Conservation (phyloP, 345 rosid genomes). For the Cardamine occulta region DNA sequence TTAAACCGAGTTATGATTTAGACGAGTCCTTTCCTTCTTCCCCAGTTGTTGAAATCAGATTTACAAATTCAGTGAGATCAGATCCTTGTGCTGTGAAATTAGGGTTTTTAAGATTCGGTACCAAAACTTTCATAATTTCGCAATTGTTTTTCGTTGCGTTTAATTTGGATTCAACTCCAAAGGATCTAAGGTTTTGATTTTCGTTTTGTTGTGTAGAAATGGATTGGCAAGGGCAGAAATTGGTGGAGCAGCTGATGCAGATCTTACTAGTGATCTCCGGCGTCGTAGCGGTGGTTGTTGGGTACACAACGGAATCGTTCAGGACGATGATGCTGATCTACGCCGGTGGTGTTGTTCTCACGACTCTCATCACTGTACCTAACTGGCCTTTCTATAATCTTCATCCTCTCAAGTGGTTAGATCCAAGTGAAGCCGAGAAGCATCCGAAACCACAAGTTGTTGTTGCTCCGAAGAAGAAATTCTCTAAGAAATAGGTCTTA, state of each 20-base stretch:
- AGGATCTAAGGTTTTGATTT: constrained; percentile 6
- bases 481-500: constrained; percentile 56
- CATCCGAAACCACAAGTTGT: constrained; percentile 69
- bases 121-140: not conserved
- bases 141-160: too few relatives aligned
- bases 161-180: not conserved
- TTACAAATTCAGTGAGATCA: constrained; percentile 11
- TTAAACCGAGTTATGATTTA: not conserved
- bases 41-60: constrained; percentile 2
- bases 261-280: constrained; percentile 63
- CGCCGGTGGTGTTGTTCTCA: constrained; percentile 72
- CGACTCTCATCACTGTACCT: constrained; percentile 71
- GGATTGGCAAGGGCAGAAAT: constrained; percentile 98
- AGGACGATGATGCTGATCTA: constrained; percentile 66
- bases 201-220: constrained; percentile 37
- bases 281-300: constrained; percentile 53
- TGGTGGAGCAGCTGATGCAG: constrained; percentile 90
- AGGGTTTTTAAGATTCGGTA: constrained; percentile 1
- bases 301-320: constrained; percentile 65
- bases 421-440: constrained; percentile 76
- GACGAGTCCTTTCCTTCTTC: not conserved
- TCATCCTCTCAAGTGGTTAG: constrained; percentile 83
- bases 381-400: constrained; percentile 85
- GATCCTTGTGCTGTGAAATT: constrained; percentile 13
- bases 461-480: constrained; percentile 58